Evolutionary conservation across 2,329 filamentous ascomycete species (phyloP), one percentile per base, ranked within the genome.

Genomic region (Myriosclerotinia curreyana): DNA sequence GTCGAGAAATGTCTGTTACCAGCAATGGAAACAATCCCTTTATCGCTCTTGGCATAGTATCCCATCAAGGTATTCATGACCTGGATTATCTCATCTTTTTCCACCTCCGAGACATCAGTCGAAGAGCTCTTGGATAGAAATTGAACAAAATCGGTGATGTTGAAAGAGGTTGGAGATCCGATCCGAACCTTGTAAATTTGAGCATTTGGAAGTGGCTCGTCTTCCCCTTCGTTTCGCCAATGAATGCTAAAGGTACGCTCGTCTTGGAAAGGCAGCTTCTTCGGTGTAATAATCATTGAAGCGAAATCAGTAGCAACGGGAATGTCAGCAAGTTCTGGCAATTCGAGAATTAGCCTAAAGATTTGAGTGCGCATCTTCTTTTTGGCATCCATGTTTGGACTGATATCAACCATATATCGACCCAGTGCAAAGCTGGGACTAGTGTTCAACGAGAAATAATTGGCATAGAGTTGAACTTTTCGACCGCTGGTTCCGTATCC

Each of bases 31-130:
- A 77, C 74, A 20, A 83, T 76, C 0, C 74, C 71, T 20, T 52
- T 40, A 5, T 70, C 0, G 62, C 63, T 8, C 76, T 74, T 1
- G 72, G 76, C 65, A 79, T 82, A 4, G 80, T 82, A 78, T 0
- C 79, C 78, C 59, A 86, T 74, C 28, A 87, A 75, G 42, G 86
- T 81, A 69, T 88, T 88, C 63, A 87, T 72, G 0, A 83, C 79
- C 64, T 86, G 83, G 7, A 86, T 77, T 0, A 83, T 74, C 62
- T 85, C 81, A 0, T 76, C 74, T 69, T 82, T 82, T 22, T 77
- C 72, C 0, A 12, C 12, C 0, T 53, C 40, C 15, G 42, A 25
- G 2, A 51, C 36, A 42, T 66, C 69, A 1, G 44, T 52, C 0
- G 67, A 63, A 9, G 66, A 20, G 65, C 46, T 52, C 65, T 66